These are phyloP conservation scores for Venturia asperata DNA, from an alignment of 2,329 filamentous ascomycete species.

Conservation along the genomic window DNA sequence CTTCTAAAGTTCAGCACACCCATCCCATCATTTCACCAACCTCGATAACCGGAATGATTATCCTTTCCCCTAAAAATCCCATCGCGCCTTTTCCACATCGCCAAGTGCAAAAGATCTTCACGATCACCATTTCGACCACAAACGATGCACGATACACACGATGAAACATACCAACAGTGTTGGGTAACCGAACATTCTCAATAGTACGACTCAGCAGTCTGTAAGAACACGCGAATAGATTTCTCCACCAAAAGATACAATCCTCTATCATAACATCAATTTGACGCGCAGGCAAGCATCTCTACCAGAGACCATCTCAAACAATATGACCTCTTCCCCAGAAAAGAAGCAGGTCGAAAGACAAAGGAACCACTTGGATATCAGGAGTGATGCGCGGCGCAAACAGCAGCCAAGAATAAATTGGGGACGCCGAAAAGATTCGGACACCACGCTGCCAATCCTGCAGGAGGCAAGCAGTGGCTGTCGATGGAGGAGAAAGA, in stretches of 20 bases:
- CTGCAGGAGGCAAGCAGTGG: background rate
- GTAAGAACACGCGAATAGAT: background rate
- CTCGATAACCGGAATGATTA: background rate
- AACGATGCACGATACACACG: background rate
- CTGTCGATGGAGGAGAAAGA: slow-evolving; percentile 21
- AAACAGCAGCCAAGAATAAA: background rate
- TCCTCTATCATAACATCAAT: background rate
- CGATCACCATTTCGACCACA: too few species aligned
- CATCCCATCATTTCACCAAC: background rate
- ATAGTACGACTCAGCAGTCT: background rate
- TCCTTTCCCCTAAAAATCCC: slow-evolving; percentile 51
- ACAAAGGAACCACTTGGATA: slow-evolving; percentile 10
- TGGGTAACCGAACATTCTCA: background rate
- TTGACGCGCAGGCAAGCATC: background rate
- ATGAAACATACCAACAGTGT: too few species aligned
- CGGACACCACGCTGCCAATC: background rate
- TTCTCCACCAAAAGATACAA: background rate
- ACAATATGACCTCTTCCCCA: background rate
- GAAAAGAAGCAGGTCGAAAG: background rate
- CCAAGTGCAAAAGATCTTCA: slow-evolving; percentile 61
- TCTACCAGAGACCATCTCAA: background rate
- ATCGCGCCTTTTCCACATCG: slow-evolving; percentile 73
- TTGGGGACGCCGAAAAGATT: background rate
- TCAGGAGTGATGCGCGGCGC: background rate
- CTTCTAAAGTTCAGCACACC: background rate